A percentile compares a stretch with the other conserved stretches of the same genome.
These are phyloP conservation scores for Pneumocystis jirovecii DNA, from an alignment of 1,139 yeast genomes.

Conservation along the genomic window DNA sequence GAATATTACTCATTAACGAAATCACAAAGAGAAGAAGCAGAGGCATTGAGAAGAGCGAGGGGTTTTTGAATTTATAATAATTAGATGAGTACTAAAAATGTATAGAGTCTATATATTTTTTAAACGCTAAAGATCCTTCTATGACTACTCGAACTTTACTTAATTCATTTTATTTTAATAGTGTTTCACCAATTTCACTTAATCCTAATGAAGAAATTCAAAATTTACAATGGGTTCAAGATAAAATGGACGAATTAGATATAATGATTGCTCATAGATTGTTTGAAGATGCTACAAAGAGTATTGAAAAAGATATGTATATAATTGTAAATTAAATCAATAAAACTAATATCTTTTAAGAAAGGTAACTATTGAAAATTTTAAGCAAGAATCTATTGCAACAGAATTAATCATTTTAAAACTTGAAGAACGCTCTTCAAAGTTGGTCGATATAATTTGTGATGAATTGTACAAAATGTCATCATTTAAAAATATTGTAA, in stretches of 20 bases:
- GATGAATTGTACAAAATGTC: constrained; percentile 25
- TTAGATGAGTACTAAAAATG: background rate
- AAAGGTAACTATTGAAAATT: constrained; percentile 21
- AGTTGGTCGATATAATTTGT: constrained; percentile 20
- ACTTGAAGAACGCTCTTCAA: constrained; percentile 21
- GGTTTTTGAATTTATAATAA: background rate
- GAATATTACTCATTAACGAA: background rate
- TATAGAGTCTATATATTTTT: background rate
- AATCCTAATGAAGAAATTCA: constrained; percentile 10
- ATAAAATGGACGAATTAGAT: constrained; percentile 51
- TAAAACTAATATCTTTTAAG: background rate
- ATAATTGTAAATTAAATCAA: background rate
- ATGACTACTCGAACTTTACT: background rate
- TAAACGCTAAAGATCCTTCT: background rate
- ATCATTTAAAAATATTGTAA: constrained; percentile 15
- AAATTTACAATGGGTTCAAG: constrained; percentile 28
- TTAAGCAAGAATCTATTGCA: constrained; percentile 16
- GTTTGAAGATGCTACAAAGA: constrained; percentile 40
- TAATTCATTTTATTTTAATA: background rate
- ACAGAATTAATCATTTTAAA: constrained; percentile 12
- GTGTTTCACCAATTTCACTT: background rate
- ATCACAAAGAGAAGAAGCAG: background rate
- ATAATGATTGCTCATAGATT: constrained; percentile 48
- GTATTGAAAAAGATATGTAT: constrained; percentile 25
- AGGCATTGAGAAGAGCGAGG: background rate